Base-by-base conservation (phyloP, 2,329 filamentous ascomycete genomes). In the Sporothrix inflata region DNA sequence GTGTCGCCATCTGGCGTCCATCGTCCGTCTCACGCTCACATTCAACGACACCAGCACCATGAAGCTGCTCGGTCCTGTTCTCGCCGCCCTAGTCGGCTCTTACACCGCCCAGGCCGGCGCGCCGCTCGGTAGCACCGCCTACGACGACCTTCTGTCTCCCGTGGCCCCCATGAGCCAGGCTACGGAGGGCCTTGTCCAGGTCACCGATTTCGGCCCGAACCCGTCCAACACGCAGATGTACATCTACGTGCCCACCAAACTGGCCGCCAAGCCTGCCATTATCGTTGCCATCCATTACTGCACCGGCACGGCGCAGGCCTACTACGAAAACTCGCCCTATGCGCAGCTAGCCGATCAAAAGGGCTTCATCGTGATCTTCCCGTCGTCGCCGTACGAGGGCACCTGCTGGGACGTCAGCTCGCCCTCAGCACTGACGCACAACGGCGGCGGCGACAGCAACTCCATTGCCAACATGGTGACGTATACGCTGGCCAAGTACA, bases 371-470 rank as follows among this genome's bases (percentile, higher is more conserved):
- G 83, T 87, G 73, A 86, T 90, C 77, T 90, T 87, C 78, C 87
- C 87, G 1, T 82, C 84, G 75, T 84, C 84, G 2, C 85, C 86
- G 0, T 84, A 86, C 75, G 78, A 78, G n/a, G 86, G 81, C 14
- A 80, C 79, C 30, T 90, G 88, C 81, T 90, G 87, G 86, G 88
- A 90, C 73, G 87, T 89, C 2, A 84, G 84, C 16, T 86, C 84
- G 24, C 80, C 79, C 38, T 77, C 77, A 40, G 83, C 87, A 0
- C 82, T 90, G 1, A 85, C 83, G 3, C 88, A 88, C 75, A 82
- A 86, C 71, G 87, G 86, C 8, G 87, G 88, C 27, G 86, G 86
- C 2, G 86, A 90, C 78, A 86, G 83, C 66, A 84, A 85, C 55
- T 82, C 83, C 0, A 87, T 90, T 72, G 85, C 84, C 30, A 88